Percentiles rank a stretch among this genome's conserved stretches.
Conservation (phyloP, 139 green algal genomes). For the Bryopsis sp. region DNA sequence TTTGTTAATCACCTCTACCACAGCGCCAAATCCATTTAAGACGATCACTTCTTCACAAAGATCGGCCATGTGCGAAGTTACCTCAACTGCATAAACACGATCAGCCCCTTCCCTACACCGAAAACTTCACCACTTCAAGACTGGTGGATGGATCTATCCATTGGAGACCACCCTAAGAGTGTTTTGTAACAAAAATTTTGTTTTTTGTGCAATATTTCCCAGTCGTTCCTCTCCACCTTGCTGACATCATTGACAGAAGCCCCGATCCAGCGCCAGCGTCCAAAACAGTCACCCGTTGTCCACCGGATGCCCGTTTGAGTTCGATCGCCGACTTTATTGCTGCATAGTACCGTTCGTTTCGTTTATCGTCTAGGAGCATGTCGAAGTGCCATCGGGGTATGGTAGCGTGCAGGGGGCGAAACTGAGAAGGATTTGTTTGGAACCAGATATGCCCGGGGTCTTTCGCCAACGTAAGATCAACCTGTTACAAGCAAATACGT, state of each 20-base stretch:
- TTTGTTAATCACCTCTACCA: constrained; percentile 47
- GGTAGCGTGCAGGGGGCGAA: constrained; percentile 40
- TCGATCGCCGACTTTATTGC: constrained; percentile 36
- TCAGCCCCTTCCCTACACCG: constrained; percentile 39
- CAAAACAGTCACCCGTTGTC: constrained; percentile 35
- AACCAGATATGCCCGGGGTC: too few species aligned
- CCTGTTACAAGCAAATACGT: too few species aligned
- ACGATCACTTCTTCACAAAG: constrained; percentile 49
- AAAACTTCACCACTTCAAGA: background rate
- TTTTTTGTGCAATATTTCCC: background rate
- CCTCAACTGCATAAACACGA: constrained; percentile 41
- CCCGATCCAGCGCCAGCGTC: constrained; percentile 65
- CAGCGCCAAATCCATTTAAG: constrained; percentile 45
- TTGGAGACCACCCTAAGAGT: too few species aligned
- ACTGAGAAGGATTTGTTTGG: too few species aligned
- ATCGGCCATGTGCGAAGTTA: constrained; percentile 53
- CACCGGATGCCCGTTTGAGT: background rate
- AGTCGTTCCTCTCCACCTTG: constrained; percentile 23
- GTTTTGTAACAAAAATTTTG: too few species aligned
- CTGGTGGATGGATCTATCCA: too few species aligned
- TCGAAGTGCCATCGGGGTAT: constrained; percentile 77
- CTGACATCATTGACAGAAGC: constrained; percentile 70
- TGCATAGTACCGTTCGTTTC: constrained; percentile 58
- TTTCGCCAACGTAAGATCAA: too few species aligned
- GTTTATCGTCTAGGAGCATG: constrained; percentile 60